Evolutionary conservation across 106 monocot species (phyloP).

Genomic region (Vanilla planifolia): DNA sequence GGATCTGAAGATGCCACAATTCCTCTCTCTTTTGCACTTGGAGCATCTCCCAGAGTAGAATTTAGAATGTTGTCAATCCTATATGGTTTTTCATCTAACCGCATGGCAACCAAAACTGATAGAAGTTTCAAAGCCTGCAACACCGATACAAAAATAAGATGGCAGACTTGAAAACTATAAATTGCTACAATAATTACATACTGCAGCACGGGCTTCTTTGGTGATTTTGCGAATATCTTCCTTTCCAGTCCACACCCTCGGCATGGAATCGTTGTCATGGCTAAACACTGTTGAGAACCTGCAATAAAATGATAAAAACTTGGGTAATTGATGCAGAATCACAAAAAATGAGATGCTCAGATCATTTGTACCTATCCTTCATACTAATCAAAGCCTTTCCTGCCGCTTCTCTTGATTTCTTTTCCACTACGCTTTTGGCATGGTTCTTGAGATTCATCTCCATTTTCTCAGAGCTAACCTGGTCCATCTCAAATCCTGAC

Average conservation of each 20-base stretch:
- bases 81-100: conserved; percentile 52
- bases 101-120: conserved; percentile 40
- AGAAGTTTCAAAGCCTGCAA: conserved; percentile 51
- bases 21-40: conserved; percentile 18
- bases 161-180: background rate
- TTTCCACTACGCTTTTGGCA: conserved; percentile 49
- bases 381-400: conserved; percentile 51
- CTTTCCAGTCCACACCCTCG: conserved; percentile 67
- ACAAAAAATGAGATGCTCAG: no score
- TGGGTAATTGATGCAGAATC: no score
- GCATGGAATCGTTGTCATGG: conserved; percentile 71
- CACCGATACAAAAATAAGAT: background rate
- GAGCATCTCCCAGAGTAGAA: conserved; percentile 29
- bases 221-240: conserved; percentile 63
- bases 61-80: conserved; percentile 35
- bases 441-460: conserved; percentile 34
- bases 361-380: conserved; percentile 82
- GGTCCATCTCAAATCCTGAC: conserved; percentile 59
- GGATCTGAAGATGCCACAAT: conserved; percentile 18
- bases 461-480: conserved; percentile 28
- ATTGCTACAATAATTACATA: conserved; percentile 4
- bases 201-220: conserved; percentile 42
- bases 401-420: conserved; percentile 69
- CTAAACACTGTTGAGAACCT: conserved; percentile 65
- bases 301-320: no score